These are phyloP conservation scores for Auxenochlorella pyrenoidosa DNA, from an alignment of 139 green algal genomes.

Conservation along the genomic window DNA sequence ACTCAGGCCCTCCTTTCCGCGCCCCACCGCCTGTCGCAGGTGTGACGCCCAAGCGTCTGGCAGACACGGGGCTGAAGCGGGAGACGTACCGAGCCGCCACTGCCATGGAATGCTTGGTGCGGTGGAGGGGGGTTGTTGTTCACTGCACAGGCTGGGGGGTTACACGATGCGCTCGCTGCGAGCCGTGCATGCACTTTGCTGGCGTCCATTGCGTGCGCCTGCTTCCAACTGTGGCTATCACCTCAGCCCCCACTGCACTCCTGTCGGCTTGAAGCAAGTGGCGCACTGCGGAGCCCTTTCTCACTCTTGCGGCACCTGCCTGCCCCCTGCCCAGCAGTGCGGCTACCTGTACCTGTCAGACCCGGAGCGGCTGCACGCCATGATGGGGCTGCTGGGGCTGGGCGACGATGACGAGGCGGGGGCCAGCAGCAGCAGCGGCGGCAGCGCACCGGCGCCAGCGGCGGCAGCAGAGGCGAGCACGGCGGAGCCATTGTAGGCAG, in stretches of 20 bases:
- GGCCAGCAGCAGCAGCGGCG: neutral
- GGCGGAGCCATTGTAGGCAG: neutral
- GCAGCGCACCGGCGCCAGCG: neutral
- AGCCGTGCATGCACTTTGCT: too few species aligned
- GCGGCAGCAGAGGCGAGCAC: neutral
- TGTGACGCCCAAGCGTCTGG: constrained; percentile 54
- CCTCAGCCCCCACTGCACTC: too few species aligned
- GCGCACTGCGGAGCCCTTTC: too few species aligned
- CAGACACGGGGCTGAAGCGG: constrained; percentile 22
- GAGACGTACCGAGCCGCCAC: constrained; percentile 63
- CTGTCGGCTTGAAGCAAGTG: too few species aligned
- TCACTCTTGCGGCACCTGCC: too few species aligned
- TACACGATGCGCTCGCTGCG: too few species aligned
- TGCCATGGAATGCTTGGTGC: constrained; percentile 58
- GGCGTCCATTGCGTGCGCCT: too few species aligned
- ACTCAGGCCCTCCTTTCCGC: neutral
- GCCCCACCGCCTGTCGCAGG: neutral
- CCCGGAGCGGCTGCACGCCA: constrained; percentile 40
- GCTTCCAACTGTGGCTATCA: too few species aligned
- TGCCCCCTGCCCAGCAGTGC: too few species aligned
- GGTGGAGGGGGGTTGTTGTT: neutral
- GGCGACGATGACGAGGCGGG: neutral
- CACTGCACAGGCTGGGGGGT: too few species aligned
- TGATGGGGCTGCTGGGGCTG: constrained; percentile 62
- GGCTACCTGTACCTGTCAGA: constrained; percentile 65